Conservation (phyloP, 2,329 filamentous ascomycete genomes). For the Pseudopyricularia javanii region DNA sequence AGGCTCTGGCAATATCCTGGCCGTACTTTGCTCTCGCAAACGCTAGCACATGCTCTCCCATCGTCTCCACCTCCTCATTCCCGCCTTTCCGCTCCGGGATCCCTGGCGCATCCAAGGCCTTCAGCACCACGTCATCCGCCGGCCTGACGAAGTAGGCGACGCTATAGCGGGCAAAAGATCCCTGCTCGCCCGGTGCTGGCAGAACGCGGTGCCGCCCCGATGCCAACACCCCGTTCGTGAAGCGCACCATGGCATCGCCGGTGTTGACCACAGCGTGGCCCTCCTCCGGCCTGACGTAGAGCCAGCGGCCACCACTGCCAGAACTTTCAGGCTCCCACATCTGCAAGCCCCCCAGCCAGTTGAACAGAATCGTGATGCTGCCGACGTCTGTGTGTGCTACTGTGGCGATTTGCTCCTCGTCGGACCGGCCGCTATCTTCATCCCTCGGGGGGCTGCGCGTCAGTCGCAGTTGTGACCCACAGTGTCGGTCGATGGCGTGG, state of each 20-base stretch:
- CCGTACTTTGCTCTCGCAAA: no score
- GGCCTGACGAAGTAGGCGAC: slow-evolving; percentile 9
- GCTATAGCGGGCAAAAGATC: slow-evolving; percentile 5
- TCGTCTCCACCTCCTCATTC: no score
- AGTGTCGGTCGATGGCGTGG: no score
- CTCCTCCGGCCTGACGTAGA: slow-evolving; percentile 19
- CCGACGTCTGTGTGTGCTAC: slow-evolving; percentile 23
- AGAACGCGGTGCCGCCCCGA: slow-evolving; percentile 21
- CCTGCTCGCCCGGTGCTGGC: slow-evolving; percentile 12
- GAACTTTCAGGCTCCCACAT: slow-evolving; percentile 14
- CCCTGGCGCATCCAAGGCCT: no score
- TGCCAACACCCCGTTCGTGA: slow-evolving; percentile 17
- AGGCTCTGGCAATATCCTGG: no score
- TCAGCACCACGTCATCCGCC: slow-evolving; percentile 7
- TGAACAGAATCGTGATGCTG: slow-evolving; percentile 24
- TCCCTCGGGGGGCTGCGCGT: no score
- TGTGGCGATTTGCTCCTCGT: no score
- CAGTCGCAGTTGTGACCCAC: no score
- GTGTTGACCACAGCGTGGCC: slow-evolving; percentile 23
- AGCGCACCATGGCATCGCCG: slow-evolving; percentile 22
- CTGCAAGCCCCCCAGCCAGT: slow-evolving; percentile 23
- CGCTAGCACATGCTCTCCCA: no score
- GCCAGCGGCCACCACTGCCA: slow-evolving; percentile 12
- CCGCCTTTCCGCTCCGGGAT: no score
- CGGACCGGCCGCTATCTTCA: no score